Base-by-base conservation (phyloP, 345 rosid genomes). In the Cardiospermum halicacabum region DNA sequence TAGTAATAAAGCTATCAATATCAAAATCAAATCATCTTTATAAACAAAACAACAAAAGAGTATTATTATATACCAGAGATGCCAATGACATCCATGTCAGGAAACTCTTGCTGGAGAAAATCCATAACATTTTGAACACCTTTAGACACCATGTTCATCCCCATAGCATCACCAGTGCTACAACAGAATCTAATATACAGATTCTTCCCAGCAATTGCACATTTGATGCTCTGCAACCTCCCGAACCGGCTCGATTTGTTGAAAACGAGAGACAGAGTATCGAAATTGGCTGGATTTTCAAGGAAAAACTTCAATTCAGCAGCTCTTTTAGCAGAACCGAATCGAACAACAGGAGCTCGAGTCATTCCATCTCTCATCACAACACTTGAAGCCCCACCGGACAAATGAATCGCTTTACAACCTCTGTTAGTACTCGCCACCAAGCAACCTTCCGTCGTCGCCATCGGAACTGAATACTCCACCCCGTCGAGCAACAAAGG, bases 91-190 rank as follows among this genome's bases (percentile, higher is more conserved):
- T 82, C 85, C 88, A 87, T 87, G 75, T 87, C 93, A 11, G 88
- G 77, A 68, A 82, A 87, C 60, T 84, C 87, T 22, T 12, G 51
- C 69, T 79, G 86, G 72, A 84, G 86, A 67, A 80, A 84, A 53
- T 82, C 86, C 68, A 87, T 70, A 32, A 84, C 86, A 54, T 87
- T 87, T 66, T 87, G 93, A 24, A 87, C 89, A 4, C 88, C 93
- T 66, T 87, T 87, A 32, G 93, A 84, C 39, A 84, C 81, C 93
- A 87, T 87, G 78, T 87, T 87, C 93, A 87, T 87, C 73, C 93
- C 89, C 93, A 87, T 87, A 50, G 93, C 93, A 65, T 84, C 93
- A 3, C 89, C 93, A 0, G 93, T 82, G 70, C 82, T 66, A 77
- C 89, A 82, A 11, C 68, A 47, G 68, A 82, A 84, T 64, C 93